Evolutionary conservation across 2,329 filamentous ascomycete species (phyloP).

Genomic region (Grosmannia huntii): DNA sequence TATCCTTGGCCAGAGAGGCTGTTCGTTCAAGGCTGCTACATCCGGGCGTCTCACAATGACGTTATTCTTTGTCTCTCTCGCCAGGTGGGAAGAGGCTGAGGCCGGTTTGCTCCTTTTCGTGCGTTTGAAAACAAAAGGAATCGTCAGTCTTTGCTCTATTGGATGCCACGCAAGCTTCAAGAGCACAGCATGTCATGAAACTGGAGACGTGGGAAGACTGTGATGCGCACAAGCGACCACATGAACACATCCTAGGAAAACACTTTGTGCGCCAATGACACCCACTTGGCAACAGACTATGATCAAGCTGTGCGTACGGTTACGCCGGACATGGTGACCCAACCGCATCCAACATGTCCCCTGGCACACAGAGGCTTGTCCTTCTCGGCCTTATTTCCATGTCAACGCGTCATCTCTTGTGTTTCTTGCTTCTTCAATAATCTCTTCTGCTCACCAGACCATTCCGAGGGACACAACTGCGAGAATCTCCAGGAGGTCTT

Average conservation of each 20-base stretch:
- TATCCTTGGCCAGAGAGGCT: background rate
- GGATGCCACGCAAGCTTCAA: conserved; percentile 6
- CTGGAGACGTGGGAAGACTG: background rate
- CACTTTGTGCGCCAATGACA: background rate
- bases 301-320: background rate
- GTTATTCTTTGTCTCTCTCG: background rate
- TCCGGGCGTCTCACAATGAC: background rate
- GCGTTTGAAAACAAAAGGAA: too few relatives aligned
- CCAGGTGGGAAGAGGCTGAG: background rate
- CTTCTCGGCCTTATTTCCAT: background rate
- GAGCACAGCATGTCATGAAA: background rate
- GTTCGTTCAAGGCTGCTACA: background rate
- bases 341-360: background rate
- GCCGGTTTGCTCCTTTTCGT: background rate
- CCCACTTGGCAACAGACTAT: background rate
- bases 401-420: background rate
- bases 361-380: background rate
- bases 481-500: background rate
- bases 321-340: background rate
- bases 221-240: background rate
- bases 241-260: background rate
- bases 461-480: background rate
- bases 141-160: background rate
- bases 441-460: background rate
- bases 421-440: too few relatives aligned